Conservation (phyloP, 306 rosid genomes). For the Casuarina cunninghamiana region DNA sequence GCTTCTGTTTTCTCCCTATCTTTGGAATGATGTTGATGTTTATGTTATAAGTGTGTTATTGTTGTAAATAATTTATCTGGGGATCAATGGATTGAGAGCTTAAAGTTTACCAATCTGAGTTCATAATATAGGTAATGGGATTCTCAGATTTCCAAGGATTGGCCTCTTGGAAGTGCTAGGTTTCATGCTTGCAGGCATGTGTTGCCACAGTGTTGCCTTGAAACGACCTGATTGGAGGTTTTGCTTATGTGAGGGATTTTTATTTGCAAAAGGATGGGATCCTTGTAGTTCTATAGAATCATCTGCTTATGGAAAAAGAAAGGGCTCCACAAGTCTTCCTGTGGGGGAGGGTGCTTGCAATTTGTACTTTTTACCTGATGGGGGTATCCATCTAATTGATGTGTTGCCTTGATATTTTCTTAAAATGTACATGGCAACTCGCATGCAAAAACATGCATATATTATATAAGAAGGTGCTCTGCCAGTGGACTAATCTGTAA, state of each 20-base stretch:
- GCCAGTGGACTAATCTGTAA: constrained; percentile 1
- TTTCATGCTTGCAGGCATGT: constrained; percentile 1
- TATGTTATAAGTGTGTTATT: neutral
- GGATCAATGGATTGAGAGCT: neutral
- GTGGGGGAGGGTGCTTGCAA: neutral
- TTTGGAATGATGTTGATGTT: neutral
- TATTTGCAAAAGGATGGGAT: neutral
- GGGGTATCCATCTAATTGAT: neutral
- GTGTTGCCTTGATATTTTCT: neutral
- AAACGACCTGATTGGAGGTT: constrained; percentile 1
- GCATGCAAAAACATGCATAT: neutral
- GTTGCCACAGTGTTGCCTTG: neutral
- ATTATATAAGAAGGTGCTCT: neutral
- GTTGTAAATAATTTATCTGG: neutral
- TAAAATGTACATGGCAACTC: neutral
- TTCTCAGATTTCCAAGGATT: neutral
- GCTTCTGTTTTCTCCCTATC: neutral
- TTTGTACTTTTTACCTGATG: neutral
- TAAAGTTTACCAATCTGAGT: neutral
- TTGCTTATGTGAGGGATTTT: neutral
- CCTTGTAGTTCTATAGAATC: neutral
- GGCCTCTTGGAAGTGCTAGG: constrained; percentile 2
- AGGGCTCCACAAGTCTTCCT: neutral
- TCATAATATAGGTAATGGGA: neutral
- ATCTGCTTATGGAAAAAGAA: neutral